These are phyloP conservation scores for Phialophora verrucosa DNA, from an alignment of 2,329 filamentous ascomycete species.

Conservation along the genomic window DNA sequence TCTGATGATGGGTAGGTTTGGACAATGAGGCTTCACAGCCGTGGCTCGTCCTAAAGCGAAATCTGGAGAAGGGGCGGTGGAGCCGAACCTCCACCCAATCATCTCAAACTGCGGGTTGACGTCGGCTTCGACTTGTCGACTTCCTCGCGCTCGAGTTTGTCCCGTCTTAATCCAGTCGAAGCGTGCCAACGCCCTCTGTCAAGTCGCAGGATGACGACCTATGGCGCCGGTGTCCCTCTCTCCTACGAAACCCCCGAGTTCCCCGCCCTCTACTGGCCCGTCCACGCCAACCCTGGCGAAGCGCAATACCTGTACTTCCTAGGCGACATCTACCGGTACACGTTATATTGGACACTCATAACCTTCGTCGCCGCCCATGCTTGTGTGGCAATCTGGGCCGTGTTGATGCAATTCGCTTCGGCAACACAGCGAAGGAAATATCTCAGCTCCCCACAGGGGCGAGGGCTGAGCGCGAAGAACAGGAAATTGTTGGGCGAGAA, in stretches of 20 bases:
- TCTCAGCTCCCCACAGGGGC: constrained; percentile 29
- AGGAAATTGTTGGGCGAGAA: constrained; percentile 36
- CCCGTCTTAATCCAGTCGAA: not conserved
- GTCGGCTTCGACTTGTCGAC: not conserved
- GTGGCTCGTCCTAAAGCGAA: not conserved
- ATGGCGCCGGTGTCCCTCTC: constrained; percentile 31
- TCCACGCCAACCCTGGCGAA: constrained; percentile 62
- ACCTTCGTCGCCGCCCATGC: constrained; percentile 78
- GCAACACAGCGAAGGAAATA: constrained; percentile 31
- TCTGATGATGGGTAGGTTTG: not conserved
- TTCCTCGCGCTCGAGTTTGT: not conserved
- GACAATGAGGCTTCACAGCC: not conserved
- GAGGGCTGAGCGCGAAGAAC: constrained; percentile 34
- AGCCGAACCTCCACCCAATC: not conserved
- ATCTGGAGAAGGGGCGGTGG: not conserved
- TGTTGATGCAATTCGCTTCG: constrained; percentile 65
- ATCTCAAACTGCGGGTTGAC: not conserved
- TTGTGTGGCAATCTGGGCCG: constrained; percentile 71
- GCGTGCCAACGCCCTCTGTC: not conserved
- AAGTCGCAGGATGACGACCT: constrained; percentile 28
- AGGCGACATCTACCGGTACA: constrained; percentile 84
- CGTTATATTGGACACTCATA: constrained; percentile 82
- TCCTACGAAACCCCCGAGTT: constrained; percentile 72
- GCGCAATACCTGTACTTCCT: constrained; percentile 73
- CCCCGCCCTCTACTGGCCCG: constrained; percentile 80